Base-by-base conservation (phyloP, 768 basidiomycete species). In the Suillus occidentalis region DNA sequence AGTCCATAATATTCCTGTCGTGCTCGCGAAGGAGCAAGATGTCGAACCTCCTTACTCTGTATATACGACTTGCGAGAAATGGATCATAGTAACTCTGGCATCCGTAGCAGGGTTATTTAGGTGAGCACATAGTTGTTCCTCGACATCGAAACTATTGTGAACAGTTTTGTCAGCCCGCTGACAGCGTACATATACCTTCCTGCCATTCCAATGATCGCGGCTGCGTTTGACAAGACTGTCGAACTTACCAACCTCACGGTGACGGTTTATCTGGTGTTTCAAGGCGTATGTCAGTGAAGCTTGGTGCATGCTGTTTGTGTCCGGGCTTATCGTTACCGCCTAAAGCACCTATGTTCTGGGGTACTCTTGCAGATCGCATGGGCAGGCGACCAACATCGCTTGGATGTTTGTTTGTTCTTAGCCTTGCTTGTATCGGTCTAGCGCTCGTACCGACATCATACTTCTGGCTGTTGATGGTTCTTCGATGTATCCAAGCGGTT, bases 161-260 rank as follows among this genome's bases (percentile, higher is more conserved):
- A 20, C 43, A 37, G 36, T 25, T 18, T 59, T 49, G 22, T 59
- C 52, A 88, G 87, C 68, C 88, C 89, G 0, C 76, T 91, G 9
- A 88, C 89, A 0, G 82, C 89, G 1, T 90, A 87, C 64, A 89
- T 91, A 60, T 92, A 91, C 70, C 85, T 90, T 58, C 91, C 91
- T 2, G 89, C 87, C 13, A 88, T 94, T 43, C 92, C 91, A 0
- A 80, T 83, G 0, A 75, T 94, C 20, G 80, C 87, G 0, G 66
- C 67, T 9, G 82, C 75, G 3, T 85, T 94, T 70, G 73, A 87
- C 67, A 84, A 85, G 63, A 85, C 87, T 0, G 82, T 82, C 5
- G 89, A 90, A 70, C 78, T 87, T 5, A 91, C 92, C 56, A 92
- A 92, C 71, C 72, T 93, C 40, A 92, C 91, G 6, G 88, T 92